Conservation (phyloP, 257 asterid genomes). For the Nicotiana obtusifolia region DNA sequence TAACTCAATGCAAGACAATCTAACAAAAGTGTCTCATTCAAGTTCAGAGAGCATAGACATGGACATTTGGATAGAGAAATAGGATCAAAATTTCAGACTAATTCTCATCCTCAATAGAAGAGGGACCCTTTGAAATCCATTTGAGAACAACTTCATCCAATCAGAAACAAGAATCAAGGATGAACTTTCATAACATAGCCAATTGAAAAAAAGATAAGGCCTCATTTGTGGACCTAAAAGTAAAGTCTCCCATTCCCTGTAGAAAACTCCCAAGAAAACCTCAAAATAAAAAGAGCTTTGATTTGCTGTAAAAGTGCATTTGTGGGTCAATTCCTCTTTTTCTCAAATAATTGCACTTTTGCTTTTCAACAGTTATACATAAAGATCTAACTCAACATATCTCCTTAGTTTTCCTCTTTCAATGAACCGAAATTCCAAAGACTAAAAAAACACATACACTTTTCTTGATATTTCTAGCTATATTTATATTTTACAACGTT, state of each 20-base stretch:
- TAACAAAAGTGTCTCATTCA: conserved; percentile 38
- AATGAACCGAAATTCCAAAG: not conserved
- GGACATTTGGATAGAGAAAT: conserved; percentile 19
- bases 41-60: conserved; percentile 18
- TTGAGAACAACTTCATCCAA: conserved; percentile 40
- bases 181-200: conserved; percentile 33
- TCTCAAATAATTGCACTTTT: conserved; percentile 39
- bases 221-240: conserved; percentile 29
- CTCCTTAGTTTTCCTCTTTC: not conserved
- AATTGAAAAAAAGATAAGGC: conserved; percentile 58
- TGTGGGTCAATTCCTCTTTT: conserved; percentile 40
- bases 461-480: not conserved
- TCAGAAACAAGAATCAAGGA: conserved; percentile 33
- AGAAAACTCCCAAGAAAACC: conserved; percentile 25
- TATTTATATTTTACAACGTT: not conserved
- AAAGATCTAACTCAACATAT: conserved; percentile 9
- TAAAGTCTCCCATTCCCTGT: conserved; percentile 19
- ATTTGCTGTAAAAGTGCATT: conserved; percentile 45
- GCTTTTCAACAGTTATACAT: conserved; percentile 14
- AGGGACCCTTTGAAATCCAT: conserved; percentile 53
- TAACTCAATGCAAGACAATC: conserved; percentile 16
- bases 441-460: not conserved
- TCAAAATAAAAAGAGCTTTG: conserved; percentile 10
- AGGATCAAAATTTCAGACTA: conserved; percentile 20
- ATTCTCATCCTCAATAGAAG: conserved; percentile 19